These are phyloP conservation scores for Vanderwaltozyma polyspora DNA, from an alignment of 805 yeast genomes.

Conservation along the genomic window DNA sequence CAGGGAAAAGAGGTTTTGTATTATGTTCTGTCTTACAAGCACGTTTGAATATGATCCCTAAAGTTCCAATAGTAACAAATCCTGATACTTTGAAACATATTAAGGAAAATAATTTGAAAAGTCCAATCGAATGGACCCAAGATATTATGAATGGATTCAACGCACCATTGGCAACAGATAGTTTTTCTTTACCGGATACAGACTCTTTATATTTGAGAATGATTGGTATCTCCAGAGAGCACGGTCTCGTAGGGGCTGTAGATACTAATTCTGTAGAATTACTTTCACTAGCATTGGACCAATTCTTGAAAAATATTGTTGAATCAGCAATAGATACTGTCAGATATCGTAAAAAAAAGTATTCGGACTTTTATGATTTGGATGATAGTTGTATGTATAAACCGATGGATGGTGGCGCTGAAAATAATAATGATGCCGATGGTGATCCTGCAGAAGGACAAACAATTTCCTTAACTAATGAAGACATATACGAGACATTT, in stretches of 20 bases:
- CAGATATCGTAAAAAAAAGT: slow-evolving; percentile 43
- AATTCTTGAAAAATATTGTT: slow-evolving; percentile 61
- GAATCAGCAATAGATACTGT: slow-evolving; percentile 68
- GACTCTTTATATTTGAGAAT: slow-evolving; percentile 57
- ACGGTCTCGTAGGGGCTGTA: slow-evolving; percentile 78
- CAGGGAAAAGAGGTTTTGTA: slow-evolving; percentile 69
- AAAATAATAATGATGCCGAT: neutral
- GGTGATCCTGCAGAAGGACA: slow-evolving; percentile 1
- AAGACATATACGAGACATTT: slow-evolving; percentile 56
- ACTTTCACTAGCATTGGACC: slow-evolving; percentile 68
- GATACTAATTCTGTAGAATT: slow-evolving; percentile 70
- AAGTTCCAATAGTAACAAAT: slow-evolving; percentile 56
- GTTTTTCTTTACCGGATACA: slow-evolving; percentile 72
- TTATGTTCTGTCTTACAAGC: slow-evolving; percentile 58
- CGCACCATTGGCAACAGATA: slow-evolving; percentile 67
- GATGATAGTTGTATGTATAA: slow-evolving; percentile 23
- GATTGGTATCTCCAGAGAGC: slow-evolving; percentile 76
- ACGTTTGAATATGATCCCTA: slow-evolving; percentile 52
- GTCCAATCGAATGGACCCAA: slow-evolving; percentile 75
- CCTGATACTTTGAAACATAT: slow-evolving; percentile 25
- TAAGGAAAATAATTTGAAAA: slow-evolving; percentile 23
- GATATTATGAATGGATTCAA: slow-evolving; percentile 81
- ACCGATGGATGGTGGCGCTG: slow-evolving; percentile 6
- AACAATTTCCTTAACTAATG: slow-evolving; percentile 38
- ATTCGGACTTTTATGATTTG: slow-evolving; percentile 27